phyloP scores from a whole-genome alignment of 108 stramenopile species.

The Nitzschia putrida region DNA sequence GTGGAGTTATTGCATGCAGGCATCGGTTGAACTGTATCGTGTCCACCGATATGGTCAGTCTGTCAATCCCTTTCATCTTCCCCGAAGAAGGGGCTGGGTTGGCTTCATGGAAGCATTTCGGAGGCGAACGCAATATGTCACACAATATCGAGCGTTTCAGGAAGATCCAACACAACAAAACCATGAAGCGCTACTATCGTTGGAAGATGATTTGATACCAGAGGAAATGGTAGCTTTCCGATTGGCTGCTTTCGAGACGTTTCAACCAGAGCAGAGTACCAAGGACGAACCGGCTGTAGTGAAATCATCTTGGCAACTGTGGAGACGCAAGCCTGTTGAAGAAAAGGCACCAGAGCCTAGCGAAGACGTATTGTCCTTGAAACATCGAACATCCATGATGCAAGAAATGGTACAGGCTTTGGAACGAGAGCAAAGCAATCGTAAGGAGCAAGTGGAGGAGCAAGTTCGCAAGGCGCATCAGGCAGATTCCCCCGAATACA shows the following conservation, averaged over 20 bases:
- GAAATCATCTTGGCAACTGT: not conserved
- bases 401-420: constrained; percentile 42
- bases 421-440: constrained; percentile 29
- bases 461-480: not conserved
- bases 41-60: constrained; percentile 4
- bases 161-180: not conserved
- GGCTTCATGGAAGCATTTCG: constrained; percentile 43
- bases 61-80: not conserved
- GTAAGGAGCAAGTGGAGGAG: not conserved
- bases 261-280: constrained; percentile 1
- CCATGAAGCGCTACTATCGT: constrained; percentile 36
- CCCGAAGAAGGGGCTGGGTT: constrained; percentile 53
- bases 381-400: constrained; percentile 46
- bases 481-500: not conserved
- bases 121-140: constrained; percentile 42
- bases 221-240: constrained; percentile 70
- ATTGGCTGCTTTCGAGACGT: constrained; percentile 36
- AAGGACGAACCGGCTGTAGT: not conserved
- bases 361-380: constrained; percentile 32
- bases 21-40: constrained; percentile 40
- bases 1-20: constrained; percentile 67
- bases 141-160: constrained; percentile 38
- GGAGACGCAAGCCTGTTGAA: not conserved
- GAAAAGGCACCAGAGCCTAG: constrained; percentile 10
- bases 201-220: constrained; percentile 56